A percentile compares a stretch with the other conserved stretches of the same genome.
phyloP scores from a whole-genome alignment of 371 early-diverging fungal species.

The Mortierella sp. region DNA sequence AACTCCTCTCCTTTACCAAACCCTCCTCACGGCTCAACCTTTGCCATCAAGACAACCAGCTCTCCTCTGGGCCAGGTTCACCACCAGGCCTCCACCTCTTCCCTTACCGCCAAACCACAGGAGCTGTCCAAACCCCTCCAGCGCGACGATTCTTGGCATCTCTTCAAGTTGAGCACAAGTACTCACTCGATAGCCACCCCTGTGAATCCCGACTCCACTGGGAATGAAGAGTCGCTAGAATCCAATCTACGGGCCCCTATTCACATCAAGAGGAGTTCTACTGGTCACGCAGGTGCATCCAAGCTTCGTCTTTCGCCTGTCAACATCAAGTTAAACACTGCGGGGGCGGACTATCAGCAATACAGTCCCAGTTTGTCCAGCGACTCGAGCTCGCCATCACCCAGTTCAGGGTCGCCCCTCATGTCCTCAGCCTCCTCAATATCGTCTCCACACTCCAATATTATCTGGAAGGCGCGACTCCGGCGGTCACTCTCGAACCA shows the following conservation, averaged over 20 bases:
- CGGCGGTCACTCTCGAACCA: constrained; percentile 47
- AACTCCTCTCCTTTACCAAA: constrained; percentile 13
- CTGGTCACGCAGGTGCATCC: constrained; percentile 23
- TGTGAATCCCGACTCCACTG: constrained; percentile 21
- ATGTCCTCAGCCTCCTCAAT: constrained; percentile 46
- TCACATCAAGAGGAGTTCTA: constrained; percentile 34
- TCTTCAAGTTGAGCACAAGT: constrained; percentile 31
- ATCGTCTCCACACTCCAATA: constrained; percentile 42
- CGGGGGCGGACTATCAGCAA: constrained; percentile 24
- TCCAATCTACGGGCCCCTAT: constrained; percentile 1
- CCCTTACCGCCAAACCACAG: constrained; percentile 4
- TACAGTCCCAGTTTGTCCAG: constrained; percentile 49
- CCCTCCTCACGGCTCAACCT: neutral
- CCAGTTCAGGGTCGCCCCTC: constrained; percentile 47
- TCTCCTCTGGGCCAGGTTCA: constrained; percentile 14
- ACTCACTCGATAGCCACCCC: constrained; percentile 14
- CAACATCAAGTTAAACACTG: constrained; percentile 32
- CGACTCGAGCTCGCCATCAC: constrained; percentile 42
- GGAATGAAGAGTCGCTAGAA: constrained; percentile 28
- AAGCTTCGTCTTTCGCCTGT: constrained; percentile 41
- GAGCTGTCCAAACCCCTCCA: constrained; percentile 18
- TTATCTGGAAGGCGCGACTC: constrained; percentile 42
- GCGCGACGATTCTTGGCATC: constrained; percentile 29
- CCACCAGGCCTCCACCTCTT: neutral
- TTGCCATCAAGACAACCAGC: neutral